Conservation (phyloP, 176 grass and related monocot genomes). For the Eragrostis curvula region DNA sequence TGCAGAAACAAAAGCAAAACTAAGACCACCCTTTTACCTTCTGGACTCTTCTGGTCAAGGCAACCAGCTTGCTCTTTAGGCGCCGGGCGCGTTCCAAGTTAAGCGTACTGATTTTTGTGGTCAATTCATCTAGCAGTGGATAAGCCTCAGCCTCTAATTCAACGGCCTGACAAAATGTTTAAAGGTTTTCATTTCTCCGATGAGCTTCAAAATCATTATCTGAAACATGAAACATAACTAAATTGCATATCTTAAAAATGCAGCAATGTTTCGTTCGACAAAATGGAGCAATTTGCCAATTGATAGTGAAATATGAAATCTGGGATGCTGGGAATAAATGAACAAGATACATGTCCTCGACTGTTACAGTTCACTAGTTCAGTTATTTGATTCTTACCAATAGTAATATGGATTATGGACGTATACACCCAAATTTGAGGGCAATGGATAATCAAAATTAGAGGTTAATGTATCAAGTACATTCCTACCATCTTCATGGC, state of each 20-base stretch:
- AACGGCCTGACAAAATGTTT: constrained; percentile 62
- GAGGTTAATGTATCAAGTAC: not conserved
- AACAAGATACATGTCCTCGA: not conserved
- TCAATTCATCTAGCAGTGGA: constrained; percentile 86
- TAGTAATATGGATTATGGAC: not conserved
- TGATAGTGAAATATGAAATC: constrained; percentile 17
- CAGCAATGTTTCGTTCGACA: not conserved
- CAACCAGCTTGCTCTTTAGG: constrained; percentile 91
- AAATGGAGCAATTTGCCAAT: not conserved
- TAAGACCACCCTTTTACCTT: constrained; percentile 56
- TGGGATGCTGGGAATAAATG: not conserved
- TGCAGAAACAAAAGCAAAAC: constrained; percentile 20
- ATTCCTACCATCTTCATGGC: not conserved
- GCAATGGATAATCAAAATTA: not conserved
- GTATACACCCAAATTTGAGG: not conserved
- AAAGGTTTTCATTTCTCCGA: constrained; percentile 16
- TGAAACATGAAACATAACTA: not conserved
- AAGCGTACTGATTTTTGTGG: constrained; percentile 78
- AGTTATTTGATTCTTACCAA: not conserved
- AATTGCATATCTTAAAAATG: not conserved
- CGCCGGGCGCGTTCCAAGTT: constrained; percentile 82
- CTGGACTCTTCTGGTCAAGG: constrained; percentile 89
- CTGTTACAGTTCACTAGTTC: not conserved
- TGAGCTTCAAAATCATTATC: constrained; percentile 28
- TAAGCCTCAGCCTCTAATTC: constrained; percentile 94